Evolutionary conservation across 169 alveolate species (phyloP), one percentile per base, ranked within the genome.

Genomic region (Eimeria necatrix): DNA sequence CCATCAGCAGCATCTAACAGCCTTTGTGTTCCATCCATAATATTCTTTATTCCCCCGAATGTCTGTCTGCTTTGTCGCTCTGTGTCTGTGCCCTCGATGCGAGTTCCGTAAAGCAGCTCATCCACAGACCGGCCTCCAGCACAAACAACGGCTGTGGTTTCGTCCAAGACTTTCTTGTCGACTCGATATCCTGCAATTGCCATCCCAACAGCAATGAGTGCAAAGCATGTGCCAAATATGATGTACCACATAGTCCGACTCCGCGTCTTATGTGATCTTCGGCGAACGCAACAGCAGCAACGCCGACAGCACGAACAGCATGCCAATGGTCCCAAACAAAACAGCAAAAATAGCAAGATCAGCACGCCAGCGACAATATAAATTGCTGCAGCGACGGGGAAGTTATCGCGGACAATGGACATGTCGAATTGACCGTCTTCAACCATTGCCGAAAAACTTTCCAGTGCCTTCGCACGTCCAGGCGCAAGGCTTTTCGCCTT

Each of bases 261-360:
- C 8, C 26, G 4, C 53, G 49, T 81, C 20, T 32, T 52, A 56
- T 81, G 90, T 18, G 90, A 41, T 70, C 52, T 81, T 51, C 52
- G 90, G 90, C 90, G 90, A 26, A 81, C 52, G 59, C 90, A 81
- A 26, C 49, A 81, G 52, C 90, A 81, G 24, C 90, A 81, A n/a
- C 0, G 52, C 24, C 90, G 90, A 51, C 90, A 81, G 14, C 90
- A 52, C 24, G 32, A 7, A 81, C 52, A 81, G 90, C 90, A 81
- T 16, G 52, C 22, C 46, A 81, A 22, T 1, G 90, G 90, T 18
- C 49, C 52, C 18, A 81, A 18, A 32, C 22, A 81, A 26, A 14
- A 56, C 8, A 81, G 18, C 59, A 51, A 22, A 49, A 81, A 61
- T 22, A 81, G 10, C 53, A 81, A 52, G n/a, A 81, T 81, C 53